phyloP scores from a whole-genome alignment of 768 basidiomycete species.

The Pisolithus marmoratus region DNA sequence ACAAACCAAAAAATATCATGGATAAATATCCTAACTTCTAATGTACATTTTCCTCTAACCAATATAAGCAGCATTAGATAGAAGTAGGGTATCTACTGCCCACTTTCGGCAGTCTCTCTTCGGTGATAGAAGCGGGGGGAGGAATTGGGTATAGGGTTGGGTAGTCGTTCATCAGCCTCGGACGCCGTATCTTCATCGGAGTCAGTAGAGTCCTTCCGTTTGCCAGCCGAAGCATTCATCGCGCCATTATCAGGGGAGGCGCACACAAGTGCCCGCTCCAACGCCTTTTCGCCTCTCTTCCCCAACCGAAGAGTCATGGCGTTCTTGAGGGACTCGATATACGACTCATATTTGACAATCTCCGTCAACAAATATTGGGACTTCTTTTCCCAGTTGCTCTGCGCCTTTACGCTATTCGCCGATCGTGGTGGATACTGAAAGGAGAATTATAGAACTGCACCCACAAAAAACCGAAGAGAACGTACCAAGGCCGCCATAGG shows the following conservation, averaged over 20 bases:
- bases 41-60: slow-evolving; percentile 4
- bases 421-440: slow-evolving; percentile 77
- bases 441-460: slow-evolving; percentile 8
- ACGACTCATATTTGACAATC: slow-evolving; percentile 93
- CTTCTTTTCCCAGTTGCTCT: slow-evolving; percentile 89
- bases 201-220: slow-evolving; percentile 32
- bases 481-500: slow-evolving; percentile 77
- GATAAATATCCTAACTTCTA: slow-evolving; percentile 25
- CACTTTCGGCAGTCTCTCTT: slow-evolving; percentile 38
- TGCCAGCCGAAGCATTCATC: slow-evolving; percentile 22
- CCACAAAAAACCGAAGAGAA: slow-evolving; percentile 1
- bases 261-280: slow-evolving; percentile 52
- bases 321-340: slow-evolving; percentile 81
- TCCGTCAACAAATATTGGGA: slow-evolving; percentile 86
- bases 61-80: slow-evolving; percentile 16
- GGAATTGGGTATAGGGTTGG: slow-evolving; percentile 18
- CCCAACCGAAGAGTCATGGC: slow-evolving; percentile 84
- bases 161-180: slow-evolving; percentile 39
- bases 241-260: slow-evolving; percentile 22
- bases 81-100: slow-evolving; percentile 20
- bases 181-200: slow-evolving; percentile 41
- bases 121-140: slow-evolving; percentile 30
- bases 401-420: slow-evolving; percentile 67
- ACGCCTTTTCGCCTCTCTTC: slow-evolving; percentile 83
- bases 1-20: slow-evolving; percentile 19